phyloP scores from a whole-genome alignment of 495 filamentous ascomycete genomes.

The Aeminium ludgeri region DNA sequence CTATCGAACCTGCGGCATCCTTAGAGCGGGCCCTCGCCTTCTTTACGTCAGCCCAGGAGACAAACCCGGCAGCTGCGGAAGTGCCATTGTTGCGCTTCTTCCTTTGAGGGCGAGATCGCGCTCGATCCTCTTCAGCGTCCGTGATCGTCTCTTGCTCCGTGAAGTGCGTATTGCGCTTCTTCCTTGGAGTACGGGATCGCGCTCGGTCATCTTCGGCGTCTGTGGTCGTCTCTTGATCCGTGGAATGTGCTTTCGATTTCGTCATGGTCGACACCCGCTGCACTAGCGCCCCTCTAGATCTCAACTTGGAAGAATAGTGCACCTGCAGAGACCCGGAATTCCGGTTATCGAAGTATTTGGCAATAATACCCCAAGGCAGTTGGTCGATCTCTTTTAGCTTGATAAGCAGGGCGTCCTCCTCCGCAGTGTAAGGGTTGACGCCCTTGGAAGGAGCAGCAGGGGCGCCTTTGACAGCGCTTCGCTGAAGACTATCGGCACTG shows the following conservation, averaged over 20 bases:
- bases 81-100: conserved; percentile 1
- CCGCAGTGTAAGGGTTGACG: conserved; percentile 1
- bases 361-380: not conserved
- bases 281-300: too few relatives aligned
- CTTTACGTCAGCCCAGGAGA: conserved; percentile 7
- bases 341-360: not conserved
- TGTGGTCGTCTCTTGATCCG: not conserved
- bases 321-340: not conserved
- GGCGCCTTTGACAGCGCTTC: not conserved
- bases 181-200: not conserved
- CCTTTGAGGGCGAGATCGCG: not conserved
- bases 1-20: conserved; percentile 2
- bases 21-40: not conserved
- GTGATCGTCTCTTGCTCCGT: not conserved
- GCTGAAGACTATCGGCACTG: too few relatives aligned
- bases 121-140: not conserved
- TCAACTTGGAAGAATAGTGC: conserved; percentile 2
- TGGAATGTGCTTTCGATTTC: conserved; percentile 2
- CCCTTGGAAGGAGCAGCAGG: not conserved
- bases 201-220: not conserved
- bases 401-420: conserved; percentile 1
- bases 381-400: conserved; percentile 3
- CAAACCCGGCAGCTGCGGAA: conserved; percentile 5
- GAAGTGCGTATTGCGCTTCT: conserved; percentile 2
- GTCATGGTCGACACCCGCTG: too few relatives aligned